These are phyloP conservation scores for Mortierella sp. DNA, from an alignment of 371 early-diverging fungal genomes.

Conservation along the genomic window DNA sequence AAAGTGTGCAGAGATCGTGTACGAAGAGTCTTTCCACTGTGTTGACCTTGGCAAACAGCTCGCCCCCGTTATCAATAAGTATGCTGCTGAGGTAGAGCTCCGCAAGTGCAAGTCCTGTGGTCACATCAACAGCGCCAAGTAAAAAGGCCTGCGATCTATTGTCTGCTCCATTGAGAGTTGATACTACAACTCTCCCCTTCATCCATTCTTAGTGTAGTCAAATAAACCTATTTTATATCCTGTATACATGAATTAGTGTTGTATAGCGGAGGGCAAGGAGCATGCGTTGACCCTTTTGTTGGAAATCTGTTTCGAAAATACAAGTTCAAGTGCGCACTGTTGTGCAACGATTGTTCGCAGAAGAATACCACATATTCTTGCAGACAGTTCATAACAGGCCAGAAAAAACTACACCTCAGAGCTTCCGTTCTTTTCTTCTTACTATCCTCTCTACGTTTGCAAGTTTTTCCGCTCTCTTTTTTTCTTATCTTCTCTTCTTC, in stretches of 20 bases:
- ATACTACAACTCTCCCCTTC: neutral
- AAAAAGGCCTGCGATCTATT: neutral
- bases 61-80: conserved; percentile 92
- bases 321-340: too few relatives aligned
- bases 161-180: neutral
- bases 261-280: neutral
- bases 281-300: neutral
- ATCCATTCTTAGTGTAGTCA: neutral
- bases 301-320: too few relatives aligned
- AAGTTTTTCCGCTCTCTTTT: neutral
- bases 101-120: conserved; percentile 88
- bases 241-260: neutral
- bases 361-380: too few relatives aligned
- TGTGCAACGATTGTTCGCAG: too few relatives aligned
- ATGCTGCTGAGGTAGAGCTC: conserved; percentile 71
- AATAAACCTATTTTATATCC: neutral
- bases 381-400: too few relatives aligned
- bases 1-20: conserved; percentile 84
- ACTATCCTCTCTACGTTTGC: too few relatives aligned
- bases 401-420: too few relatives aligned
- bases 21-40: conserved; percentile 93
- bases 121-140: conserved; percentile 76
- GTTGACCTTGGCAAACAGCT: conserved; percentile 91
- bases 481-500: neutral
- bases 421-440: too few relatives aligned